A percentile compares a stretch with the other conserved stretches of the same genome.
Conservation (phyloP, 305 asterid species). For the Salvia sclarea region DNA sequence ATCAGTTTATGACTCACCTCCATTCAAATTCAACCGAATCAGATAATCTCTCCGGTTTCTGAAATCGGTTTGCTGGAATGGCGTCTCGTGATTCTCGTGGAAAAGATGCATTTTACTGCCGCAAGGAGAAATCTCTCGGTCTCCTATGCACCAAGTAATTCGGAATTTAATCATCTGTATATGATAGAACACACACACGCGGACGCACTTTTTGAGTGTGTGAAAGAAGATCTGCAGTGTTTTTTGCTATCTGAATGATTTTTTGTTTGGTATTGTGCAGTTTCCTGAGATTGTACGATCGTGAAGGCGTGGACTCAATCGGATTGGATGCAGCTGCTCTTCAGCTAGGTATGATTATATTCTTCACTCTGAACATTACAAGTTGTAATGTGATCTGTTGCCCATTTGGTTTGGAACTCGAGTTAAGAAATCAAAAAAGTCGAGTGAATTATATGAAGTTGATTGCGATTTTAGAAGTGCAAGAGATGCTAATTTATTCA, state of each 20-base stretch:
- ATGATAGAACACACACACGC: neutral
- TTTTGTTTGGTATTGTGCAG: conserved; percentile 40
- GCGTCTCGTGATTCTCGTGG: conserved; percentile 47
- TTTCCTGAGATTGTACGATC: conserved; percentile 59
- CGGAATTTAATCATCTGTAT: neutral
- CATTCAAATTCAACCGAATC: neutral
- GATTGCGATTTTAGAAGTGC: neutral
- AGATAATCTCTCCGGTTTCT: neutral
- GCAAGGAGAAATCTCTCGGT: conserved; percentile 74
- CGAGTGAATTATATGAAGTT: neutral
- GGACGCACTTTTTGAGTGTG: neutral
- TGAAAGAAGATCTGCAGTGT: neutral
- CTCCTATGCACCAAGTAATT: conserved; percentile 65
- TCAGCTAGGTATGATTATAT: conserved; percentile 47
- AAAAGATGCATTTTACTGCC: conserved; percentile 49
- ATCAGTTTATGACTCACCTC: neutral
- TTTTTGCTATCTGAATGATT: conserved; percentile 5
- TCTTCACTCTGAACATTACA: neutral
- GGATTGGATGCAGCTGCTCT: conserved; percentile 59
- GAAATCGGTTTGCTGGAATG: conserved; percentile 31
- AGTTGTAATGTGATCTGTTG: neutral
- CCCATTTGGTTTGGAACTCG: neutral
- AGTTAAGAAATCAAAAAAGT: neutral
- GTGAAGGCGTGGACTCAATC: conserved; percentile 54
- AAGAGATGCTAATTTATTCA: neutral